Evolutionary conservation across 345 rosid species (phyloP).

Genomic region (Streptanthus diversifolius): DNA sequence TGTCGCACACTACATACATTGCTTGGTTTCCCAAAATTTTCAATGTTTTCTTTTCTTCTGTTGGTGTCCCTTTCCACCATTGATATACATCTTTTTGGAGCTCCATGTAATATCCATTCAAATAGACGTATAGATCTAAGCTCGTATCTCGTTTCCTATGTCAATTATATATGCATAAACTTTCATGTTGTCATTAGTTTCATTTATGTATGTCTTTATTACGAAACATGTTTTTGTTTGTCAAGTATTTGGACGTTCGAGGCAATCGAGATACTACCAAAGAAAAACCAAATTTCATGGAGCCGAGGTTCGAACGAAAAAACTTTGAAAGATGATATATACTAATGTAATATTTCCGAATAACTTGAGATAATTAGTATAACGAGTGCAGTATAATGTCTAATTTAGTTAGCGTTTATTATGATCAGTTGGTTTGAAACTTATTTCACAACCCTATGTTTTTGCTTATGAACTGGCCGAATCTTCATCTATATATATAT

Average conservation of each 20-base stretch:
- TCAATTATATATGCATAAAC: not conserved
- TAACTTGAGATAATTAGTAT: not conserved
- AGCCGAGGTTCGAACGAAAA: not conserved
- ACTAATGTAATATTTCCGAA: not conserved
- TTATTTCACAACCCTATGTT: not conserved
- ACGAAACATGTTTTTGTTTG: not conserved
- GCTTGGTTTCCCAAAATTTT: slow-evolving; percentile 21
- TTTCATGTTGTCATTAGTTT: not conserved
- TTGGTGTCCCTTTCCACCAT: slow-evolving; percentile 2
- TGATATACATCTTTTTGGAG: not conserved
- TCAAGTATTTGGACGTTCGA: not conserved
- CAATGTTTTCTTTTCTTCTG: not conserved
- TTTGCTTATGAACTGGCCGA: not conserved
- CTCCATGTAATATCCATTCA: not conserved
- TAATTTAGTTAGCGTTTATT: not conserved
- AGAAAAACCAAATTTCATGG: not conserved
- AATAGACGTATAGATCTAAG: not conserved
- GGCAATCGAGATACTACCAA: not conserved
- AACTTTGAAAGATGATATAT: not conserved
- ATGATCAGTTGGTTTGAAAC: not conserved
- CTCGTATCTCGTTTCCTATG: not conserved
- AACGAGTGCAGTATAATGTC: not conserved
- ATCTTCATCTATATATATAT: not conserved
- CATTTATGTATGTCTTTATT: not conserved
- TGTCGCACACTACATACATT: slow-evolving; percentile 27